These are phyloP conservation scores for Sordariomycetes sp. DNA, from an alignment of 2,329 filamentous ascomycete species.

Conservation along the genomic window DNA sequence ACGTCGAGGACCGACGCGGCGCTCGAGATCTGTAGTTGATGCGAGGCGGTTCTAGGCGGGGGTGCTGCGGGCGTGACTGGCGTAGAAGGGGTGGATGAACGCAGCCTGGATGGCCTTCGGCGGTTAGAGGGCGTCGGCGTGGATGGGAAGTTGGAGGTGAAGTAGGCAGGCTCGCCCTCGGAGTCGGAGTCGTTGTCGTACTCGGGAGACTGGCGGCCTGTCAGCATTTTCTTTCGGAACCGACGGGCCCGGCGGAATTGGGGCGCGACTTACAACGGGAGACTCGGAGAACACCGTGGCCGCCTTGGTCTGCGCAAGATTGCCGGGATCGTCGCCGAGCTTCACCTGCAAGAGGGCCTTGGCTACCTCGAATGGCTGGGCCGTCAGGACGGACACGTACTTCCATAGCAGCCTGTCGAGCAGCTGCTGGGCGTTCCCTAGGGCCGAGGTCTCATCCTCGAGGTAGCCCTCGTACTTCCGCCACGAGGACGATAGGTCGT, in stretches of 20 bases:
- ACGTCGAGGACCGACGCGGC: constrained; percentile 79
- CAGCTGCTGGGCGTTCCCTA: constrained; percentile 52
- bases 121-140: constrained; percentile 38
- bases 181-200: constrained; percentile 31
- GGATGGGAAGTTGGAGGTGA: constrained; percentile 53
- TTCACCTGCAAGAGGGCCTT: constrained; percentile 79
- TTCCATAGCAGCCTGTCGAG: constrained; percentile 84
- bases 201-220: neutral
- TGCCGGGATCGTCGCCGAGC: constrained; percentile 4
- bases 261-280: neutral
- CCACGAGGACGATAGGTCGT: constrained; percentile 2
- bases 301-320: neutral
- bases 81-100: constrained; percentile 14
- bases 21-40: constrained; percentile 62
- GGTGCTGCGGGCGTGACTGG: constrained; percentile 21
- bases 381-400: constrained; percentile 79
- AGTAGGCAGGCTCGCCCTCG: constrained; percentile 71
- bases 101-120: constrained; percentile 13
- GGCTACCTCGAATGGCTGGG: constrained; percentile 94
- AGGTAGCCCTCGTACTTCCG: constrained; percentile 3
- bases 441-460: constrained; percentile 1
- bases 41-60: constrained; percentile 22
- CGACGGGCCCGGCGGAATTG: neutral
- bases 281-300: neutral
- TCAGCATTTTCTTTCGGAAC: neutral